Evolutionary conservation across 1,284 basidiomycete species (phyloP).

Genomic region (Ustilago hordei): DNA sequence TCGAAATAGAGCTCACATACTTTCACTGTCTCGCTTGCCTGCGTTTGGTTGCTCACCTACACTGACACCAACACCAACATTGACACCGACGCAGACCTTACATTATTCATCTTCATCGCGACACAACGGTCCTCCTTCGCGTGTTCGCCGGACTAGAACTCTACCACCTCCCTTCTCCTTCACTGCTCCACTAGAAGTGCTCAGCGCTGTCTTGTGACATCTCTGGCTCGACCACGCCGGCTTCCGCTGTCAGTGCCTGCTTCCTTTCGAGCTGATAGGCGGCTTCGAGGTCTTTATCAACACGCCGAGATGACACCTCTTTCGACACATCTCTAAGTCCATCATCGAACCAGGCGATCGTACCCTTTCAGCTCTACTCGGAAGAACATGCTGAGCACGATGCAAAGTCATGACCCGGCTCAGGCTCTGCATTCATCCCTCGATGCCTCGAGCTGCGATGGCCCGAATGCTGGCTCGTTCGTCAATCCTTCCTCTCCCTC

Average conservation of each 20-base stretch:
- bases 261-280: background rate
- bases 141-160: background rate
- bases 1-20: too few relatives aligned
- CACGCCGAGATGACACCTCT: background rate
- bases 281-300: background rate
- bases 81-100: background rate
- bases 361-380: background rate
- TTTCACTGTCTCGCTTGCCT: background rate
- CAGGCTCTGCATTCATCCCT: background rate
- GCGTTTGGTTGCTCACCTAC: constrained; percentile 13
- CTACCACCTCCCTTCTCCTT: background rate
- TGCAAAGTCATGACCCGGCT: constrained; percentile 13
- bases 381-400: constrained; percentile 10
- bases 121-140: background rate
- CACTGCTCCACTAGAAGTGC: background rate
- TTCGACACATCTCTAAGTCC: background rate
- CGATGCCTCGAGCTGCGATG: background rate
- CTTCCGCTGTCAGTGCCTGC: background rate
- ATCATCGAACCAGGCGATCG: background rate
- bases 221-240: background rate
- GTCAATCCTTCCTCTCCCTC: constrained; percentile 8
- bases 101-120: background rate
- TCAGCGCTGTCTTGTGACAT: background rate
- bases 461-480: constrained; percentile 1
- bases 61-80: constrained; percentile 31